Conservation (phyloP, 202 grass and related monocot genomes). For the Zoysia matrella region DNA sequence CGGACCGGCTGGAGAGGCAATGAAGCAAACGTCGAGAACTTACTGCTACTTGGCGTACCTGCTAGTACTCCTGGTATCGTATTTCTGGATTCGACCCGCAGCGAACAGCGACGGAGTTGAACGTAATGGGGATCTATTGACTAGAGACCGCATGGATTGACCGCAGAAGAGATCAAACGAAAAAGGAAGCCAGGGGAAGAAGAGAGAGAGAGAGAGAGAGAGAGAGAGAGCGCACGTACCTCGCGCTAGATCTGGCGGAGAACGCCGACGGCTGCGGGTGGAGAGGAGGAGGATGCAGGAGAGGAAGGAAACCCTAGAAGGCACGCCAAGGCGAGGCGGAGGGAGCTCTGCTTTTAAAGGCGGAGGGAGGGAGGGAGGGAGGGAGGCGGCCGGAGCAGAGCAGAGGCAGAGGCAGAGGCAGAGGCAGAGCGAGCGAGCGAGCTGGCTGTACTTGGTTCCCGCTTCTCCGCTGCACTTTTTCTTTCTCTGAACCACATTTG, state of each 20-base stretch:
- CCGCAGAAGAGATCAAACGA: background rate
- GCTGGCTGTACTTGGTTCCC: background rate
- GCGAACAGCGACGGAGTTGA: too few relatives aligned
- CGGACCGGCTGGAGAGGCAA: too few relatives aligned
- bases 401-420: background rate
- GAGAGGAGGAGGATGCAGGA: background rate
- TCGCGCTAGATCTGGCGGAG: conserved; percentile 8
- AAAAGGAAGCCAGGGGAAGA: background rate
- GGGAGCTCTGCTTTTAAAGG: conserved; percentile 30
- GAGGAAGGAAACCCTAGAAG: conserved; percentile 19
- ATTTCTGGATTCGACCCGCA: too few relatives aligned
- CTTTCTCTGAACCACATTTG: too few relatives aligned
- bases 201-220: background rate
- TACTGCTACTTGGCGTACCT: too few relatives aligned
- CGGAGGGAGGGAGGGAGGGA: background rate
- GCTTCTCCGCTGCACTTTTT: conserved; percentile 23
- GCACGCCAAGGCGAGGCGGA: background rate
- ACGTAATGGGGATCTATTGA: too few relatives aligned
- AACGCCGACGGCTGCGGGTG: background rate
- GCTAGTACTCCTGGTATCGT: too few relatives aligned
- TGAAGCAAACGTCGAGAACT: too few relatives aligned
- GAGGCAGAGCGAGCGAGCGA: background rate
- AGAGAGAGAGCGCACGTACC: background rate
- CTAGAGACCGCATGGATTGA: too few relatives aligned
- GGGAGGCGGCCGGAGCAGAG: background rate